Percentiles rank a stretch among this genome's conserved stretches.
Conservation (phyloP, 306 rosid species). For the Lagenaria siceraria region DNA sequence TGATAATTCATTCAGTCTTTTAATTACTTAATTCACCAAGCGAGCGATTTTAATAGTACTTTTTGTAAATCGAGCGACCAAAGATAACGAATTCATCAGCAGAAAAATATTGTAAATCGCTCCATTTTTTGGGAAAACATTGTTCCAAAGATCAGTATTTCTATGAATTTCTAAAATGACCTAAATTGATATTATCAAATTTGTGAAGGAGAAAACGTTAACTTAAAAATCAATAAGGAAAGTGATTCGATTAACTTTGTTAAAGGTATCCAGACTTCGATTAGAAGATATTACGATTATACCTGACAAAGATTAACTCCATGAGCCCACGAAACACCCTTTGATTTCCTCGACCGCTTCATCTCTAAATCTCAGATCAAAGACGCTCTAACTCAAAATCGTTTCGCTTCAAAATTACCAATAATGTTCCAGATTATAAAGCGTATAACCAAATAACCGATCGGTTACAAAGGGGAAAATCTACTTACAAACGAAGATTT, state of each 20-base stretch:
- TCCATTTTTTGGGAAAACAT: neutral
- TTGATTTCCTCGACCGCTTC: slow-evolving; percentile 68
- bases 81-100: neutral
- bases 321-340: slow-evolving; percentile 60
- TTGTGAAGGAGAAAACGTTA: neutral
- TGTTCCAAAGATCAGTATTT: neutral
- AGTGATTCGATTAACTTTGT: neutral
- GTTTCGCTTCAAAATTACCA: neutral
- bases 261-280: slow-evolving; percentile 4
- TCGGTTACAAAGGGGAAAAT: neutral
- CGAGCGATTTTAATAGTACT: neutral
- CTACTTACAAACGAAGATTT: slow-evolving; percentile 3
- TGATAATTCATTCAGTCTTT: neutral
- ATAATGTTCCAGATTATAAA: slow-evolving; percentile 5
- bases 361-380: slow-evolving; percentile 36
- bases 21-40: neutral
- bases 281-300: slow-evolving; percentile 28
- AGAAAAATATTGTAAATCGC: neutral
- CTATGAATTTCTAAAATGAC: neutral
- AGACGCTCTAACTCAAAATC: slow-evolving; percentile 12
- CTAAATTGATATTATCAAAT: neutral
- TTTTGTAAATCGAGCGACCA: neutral
- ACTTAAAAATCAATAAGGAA: neutral
- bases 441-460: neutral
- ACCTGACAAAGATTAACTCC: slow-evolving; percentile 68